These are phyloP conservation scores for Coemansia biformis DNA, from an alignment of 192 early-diverging fungal genomes.

Conservation along the genomic window DNA sequence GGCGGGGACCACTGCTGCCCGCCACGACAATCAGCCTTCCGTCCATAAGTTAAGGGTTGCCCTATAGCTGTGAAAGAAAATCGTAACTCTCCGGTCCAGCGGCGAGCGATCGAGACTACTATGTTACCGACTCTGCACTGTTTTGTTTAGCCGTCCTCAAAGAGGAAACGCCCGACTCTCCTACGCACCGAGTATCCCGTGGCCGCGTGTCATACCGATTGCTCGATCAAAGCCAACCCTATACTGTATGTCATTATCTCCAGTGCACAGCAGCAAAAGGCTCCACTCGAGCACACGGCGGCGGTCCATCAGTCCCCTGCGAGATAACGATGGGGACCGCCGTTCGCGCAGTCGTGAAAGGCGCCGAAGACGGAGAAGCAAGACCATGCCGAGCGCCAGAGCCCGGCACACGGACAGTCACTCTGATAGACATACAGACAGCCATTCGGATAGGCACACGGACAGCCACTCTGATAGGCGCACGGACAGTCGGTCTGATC, in stretches of 20 bases:
- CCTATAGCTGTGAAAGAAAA: too few relatives aligned
- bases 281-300: slow-evolving; percentile 7
- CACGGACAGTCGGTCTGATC: neutral
- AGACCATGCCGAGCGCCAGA: slow-evolving; percentile 4
- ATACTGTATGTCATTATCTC: slow-evolving; percentile 21
- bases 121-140: too few relatives aligned
- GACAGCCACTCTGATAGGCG: slow-evolving; percentile 2
- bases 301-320: slow-evolving; percentile 24
- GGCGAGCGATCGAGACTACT: too few relatives aligned
- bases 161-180: too few relatives aligned
- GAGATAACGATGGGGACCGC: neutral
- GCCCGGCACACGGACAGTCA: neutral
- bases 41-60: too few relatives aligned
- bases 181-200: too few relatives aligned
- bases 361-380: slow-evolving; percentile 7
- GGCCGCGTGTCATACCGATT: too few relatives aligned
- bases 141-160: too few relatives aligned
- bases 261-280: slow-evolving; percentile 3
- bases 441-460: neutral
- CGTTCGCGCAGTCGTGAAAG: slow-evolving; percentile 3
- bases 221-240: too few relatives aligned
- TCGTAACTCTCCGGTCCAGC: too few relatives aligned
- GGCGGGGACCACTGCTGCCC: too few relatives aligned
- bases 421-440: neutral
- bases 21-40: too few relatives aligned